Evolutionary conservation across 257 asterid species (phyloP).

Genomic region (Cinchona pubescens): DNA sequence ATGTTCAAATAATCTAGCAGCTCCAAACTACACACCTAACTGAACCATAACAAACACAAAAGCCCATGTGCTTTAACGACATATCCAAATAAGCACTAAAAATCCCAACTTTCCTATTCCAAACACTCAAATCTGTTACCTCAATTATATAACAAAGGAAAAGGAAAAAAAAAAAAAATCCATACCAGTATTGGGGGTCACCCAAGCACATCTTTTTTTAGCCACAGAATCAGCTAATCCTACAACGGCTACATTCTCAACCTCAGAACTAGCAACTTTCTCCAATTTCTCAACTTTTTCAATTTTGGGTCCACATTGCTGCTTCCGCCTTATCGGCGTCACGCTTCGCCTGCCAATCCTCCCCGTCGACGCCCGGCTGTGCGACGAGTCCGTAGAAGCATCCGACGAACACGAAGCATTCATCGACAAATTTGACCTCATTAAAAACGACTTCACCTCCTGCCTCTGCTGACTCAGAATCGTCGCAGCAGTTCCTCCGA

Average conservation of each 20-base stretch:
- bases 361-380: constrained; percentile 87
- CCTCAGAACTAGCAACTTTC: constrained; percentile 38
- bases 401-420: constrained; percentile 91
- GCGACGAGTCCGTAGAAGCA: constrained; percentile 87
- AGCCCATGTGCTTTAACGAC: neutral
- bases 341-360: constrained; percentile 47
- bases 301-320: constrained; percentile 40
- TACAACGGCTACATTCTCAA: constrained; percentile 34
- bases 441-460: constrained; percentile 10
- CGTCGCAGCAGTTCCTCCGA: constrained; percentile 36
- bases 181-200: constrained; percentile 83
- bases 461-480: constrained; percentile 42
- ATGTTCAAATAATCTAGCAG: neutral
- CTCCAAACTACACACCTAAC: neutral
- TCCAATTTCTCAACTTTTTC: constrained; percentile 39
- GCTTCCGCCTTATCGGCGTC: constrained; percentile 42
- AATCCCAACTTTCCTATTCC: neutral
- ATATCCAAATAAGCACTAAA: neutral
- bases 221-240: constrained; percentile 31
- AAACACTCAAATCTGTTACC: neutral
- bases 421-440: constrained; percentile 49
- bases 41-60: neutral
- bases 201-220: constrained; percentile 95
- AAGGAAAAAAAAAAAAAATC: neutral
- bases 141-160: neutral